Base-by-base conservation (phyloP, 164 flowering plant species). In the Macadamia integrifolia region DNA sequence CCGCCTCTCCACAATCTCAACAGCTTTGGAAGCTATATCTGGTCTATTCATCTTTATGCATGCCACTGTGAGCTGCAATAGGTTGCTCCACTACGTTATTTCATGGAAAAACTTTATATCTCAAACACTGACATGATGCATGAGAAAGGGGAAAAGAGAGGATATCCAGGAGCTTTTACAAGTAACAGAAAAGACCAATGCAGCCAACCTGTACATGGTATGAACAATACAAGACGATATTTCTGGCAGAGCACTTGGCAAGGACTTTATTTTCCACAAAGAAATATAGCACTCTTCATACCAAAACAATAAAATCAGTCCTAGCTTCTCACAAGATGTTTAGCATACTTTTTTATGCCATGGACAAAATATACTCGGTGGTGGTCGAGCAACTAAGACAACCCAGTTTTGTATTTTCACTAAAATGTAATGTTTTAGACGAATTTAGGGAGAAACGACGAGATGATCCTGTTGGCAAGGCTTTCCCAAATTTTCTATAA, bases 41-140 rank as follows among this genome's bases (percentile, higher is more conserved):
- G 86, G 85, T 79, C 97, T 85, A 40, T 81, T 80, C 96, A 91
- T 87, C 87, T 89, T 91, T 75, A 91, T 86, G 87, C 94, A 88
- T 31, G 97, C 98, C 69, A 91, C 92, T 1, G 98, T 88, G 42
- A 93, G 88, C 98, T 93, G 96, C 65, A 76, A 78, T 52, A 76
- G 63, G 62, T 12, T 14, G 62, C 12, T 14, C 8, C 53, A 35
- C 40, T 5, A 49, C 8, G 53, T 49, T 8, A 49, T 14, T 53
- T 53, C 6, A 53, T 17, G 18, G 6, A 53, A 53, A 17, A 53
- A 11, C 18, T 53, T 49, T 49, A 10, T 14, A 14, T 53, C 57
- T 53, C 57, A 14, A 53, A 53, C 3, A 53, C 18, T 53, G 14
- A 14, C 17, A 53, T 53, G 57, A 13, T 14, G 6, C 18, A 17